Evolutionary conservation across 352 stramenopile species (phyloP), one percentile per base, ranked within the genome.

Genomic region (Phytophthora brassicae): DNA sequence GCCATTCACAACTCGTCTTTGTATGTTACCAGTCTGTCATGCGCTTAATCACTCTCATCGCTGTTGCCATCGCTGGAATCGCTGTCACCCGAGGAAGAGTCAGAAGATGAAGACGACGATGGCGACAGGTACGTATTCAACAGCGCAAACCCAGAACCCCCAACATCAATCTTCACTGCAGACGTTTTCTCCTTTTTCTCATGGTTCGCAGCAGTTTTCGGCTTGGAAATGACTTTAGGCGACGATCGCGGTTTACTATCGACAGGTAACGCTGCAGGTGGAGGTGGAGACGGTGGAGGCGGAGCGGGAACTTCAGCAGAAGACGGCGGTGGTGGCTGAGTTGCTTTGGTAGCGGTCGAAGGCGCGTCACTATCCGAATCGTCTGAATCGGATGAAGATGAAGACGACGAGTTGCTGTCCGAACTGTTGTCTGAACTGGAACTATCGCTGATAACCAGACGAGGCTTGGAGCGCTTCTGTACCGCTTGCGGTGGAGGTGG

Each of bases 51-150:
- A 14, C 49, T 69, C 48, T 72, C 51, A n/a, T 75, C 65, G 53
- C 79, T 90, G 66, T 89, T 64, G 33, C 47, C 57, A 60, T 74
- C 72, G 56, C 68, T 77, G 38, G 81, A 91, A 16, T 91, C 82
- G 56, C 84, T 94, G 24, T 86, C 81, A 48, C 53, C 69, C 0
- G 82, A 90, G n/a, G 81, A 95, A 62, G 86, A 90, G 57, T 88
- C 85, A 36, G 86, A 95, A 45, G 86, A 95, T 13, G 86, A 93
- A 20, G 81, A 92, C 31, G 81, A 84, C n/a, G 70, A 72, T 24
- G 76, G 64, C 35, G 84, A 93, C 17, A 84, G 65, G 51, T 88
- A 89, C 50, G 79, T 76, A 53, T 85, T 81, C 45, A 88, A 49
- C 55, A 87, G 44, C 17, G 60, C 57, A 51, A 72, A 79, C 23